Evolutionary conservation across 768 basidiomycete species (phyloP).

Genomic region (Lenzites betulinus): DNA sequence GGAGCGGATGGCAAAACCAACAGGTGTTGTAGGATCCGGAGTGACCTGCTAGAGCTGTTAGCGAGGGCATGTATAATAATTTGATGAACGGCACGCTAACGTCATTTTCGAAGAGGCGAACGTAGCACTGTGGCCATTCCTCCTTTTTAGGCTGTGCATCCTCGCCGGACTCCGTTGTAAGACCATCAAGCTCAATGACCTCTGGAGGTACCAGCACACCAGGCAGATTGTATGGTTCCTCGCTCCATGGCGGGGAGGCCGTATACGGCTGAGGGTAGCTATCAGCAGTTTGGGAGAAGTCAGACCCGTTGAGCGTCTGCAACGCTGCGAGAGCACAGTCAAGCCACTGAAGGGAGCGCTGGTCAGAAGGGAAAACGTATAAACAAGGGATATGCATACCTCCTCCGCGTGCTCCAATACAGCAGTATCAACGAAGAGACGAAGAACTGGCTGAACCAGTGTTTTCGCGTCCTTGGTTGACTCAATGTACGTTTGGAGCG

Average conservation of each 20-base stretch:
- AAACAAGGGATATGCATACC: slow-evolving; percentile 40
- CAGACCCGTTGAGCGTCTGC: slow-evolving; percentile 57
- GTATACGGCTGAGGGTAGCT: slow-evolving; percentile 70
- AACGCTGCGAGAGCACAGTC: slow-evolving; percentile 69
- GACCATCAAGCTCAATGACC: slow-evolving; percentile 75
- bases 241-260: slow-evolving; percentile 44
- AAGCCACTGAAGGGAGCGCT: slow-evolving; percentile 56
- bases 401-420: slow-evolving; percentile 60
- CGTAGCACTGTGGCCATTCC: slow-evolving; percentile 76
- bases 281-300: slow-evolving; percentile 56
- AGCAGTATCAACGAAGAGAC: slow-evolving; percentile 47
- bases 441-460: slow-evolving; percentile 63
- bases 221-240: slow-evolving; percentile 67
- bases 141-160: slow-evolving; percentile 76
- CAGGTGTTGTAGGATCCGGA: slow-evolving; percentile 69
- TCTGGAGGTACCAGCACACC: slow-evolving; percentile 86
- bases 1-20: slow-evolving; percentile 80
- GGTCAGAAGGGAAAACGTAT: neutral
- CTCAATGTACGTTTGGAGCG: slow-evolving; percentile 73
- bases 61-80: neutral
- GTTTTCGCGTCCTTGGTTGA: slow-evolving; percentile 57
- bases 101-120: slow-evolving; percentile 65
- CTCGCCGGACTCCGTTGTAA: slow-evolving; percentile 69
- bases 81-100: slow-evolving; percentile 33
- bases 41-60: slow-evolving; percentile 53